Conservation (phyloP, 2,329 filamentous ascomycete genomes). For the Fusarium sp. region DNA sequence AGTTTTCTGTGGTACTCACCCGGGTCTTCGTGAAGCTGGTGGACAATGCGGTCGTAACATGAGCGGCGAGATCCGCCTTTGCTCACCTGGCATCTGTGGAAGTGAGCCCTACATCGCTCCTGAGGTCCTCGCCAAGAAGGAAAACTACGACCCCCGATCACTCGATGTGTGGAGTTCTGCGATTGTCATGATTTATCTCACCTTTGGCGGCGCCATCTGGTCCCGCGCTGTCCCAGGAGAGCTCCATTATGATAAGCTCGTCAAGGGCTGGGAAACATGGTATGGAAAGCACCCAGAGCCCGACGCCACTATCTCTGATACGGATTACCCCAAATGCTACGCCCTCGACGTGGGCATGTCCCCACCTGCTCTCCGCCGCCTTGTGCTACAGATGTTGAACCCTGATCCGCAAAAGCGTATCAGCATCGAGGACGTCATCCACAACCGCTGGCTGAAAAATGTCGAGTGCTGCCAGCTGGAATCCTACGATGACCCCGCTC, state of each 20-base stretch:
- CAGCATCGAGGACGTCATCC: slow-evolving; percentile 72
- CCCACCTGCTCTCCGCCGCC: slow-evolving; percentile 71
- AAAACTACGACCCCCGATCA: slow-evolving; percentile 74
- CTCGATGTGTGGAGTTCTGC: slow-evolving; percentile 88
- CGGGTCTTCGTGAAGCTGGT: slow-evolving; percentile 75
- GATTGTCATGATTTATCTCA: slow-evolving; percentile 82
- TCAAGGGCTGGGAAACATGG: slow-evolving; percentile 74
- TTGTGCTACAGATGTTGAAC: slow-evolving; percentile 84
- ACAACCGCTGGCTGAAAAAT: slow-evolving; percentile 75
- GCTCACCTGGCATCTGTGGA: slow-evolving; percentile 82
- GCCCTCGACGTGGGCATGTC: slow-evolving; percentile 72
- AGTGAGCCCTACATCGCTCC: slow-evolving; percentile 88
- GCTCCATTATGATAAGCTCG: slow-evolving; percentile 70
- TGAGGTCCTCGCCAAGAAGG: slow-evolving; percentile 76
- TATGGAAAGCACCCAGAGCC: slow-evolving; percentile 60
- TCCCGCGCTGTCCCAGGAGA: slow-evolving; percentile 66
- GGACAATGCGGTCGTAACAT: slow-evolving; percentile 79
- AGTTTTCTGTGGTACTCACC: slow-evolving; percentile 83
- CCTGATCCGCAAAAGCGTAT: slow-evolving; percentile 77
- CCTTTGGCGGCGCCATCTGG: slow-evolving; percentile 78
- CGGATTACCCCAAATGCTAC: slow-evolving; percentile 70
- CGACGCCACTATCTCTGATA: slow-evolving; percentile 57
- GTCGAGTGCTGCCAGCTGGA: slow-evolving; percentile 83
- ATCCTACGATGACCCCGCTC: slow-evolving; percentile 69
- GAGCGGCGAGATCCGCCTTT: slow-evolving; percentile 72